Base-by-base conservation (phyloP, 345 rosid genomes). In the Populus ilicifolia region DNA sequence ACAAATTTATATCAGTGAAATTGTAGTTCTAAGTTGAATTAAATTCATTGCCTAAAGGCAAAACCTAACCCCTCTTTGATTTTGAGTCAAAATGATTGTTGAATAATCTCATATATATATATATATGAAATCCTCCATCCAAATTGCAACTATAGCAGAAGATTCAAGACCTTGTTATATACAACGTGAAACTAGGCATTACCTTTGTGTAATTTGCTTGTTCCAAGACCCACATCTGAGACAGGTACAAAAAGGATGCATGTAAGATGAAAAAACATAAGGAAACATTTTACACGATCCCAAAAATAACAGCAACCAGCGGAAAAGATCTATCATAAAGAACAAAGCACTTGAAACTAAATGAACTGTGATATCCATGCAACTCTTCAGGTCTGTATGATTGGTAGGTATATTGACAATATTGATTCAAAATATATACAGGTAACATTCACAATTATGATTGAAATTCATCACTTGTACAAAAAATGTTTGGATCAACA, bases 131-230 rank as follows among this genome's bases (percentile, higher is more conserved):
- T n/a, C 43, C 11, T 12, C 35, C 41, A 72, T 70, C 70, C 27
- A 52, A 46, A 69, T 64, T 6, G 8, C n/a, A 4, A 52, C 38
- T 54, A 70, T 2, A 66, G 16, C 2, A 11, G 23, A 33, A 80
- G 50, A n/a, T 8, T 46, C 21, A 9, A 14, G 6, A 72, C 44
- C 21, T 50, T 73, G 23, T 59, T 8, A 59, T 44, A 27, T 46
- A 70, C 71, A 41, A 73, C 50, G 67, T 9, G 43, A 66, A 75
- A 64, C 35, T 27, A 72, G 64, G 80, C 27, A 73, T 87, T 89
- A 93, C 98, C 98, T 91, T 89, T 25, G 92, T 88, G 85, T 90
- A 91, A 80, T 89, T 93, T 73, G 90, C 93, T 76, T 77, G 89
- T 85, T 95, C 96, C 80, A 95, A 71, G 66, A 88, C 78, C 98